These are phyloP conservation scores for Phytophthora citricola DNA, from an alignment of 352 stramenopile genomes.

Conservation along the genomic window DNA sequence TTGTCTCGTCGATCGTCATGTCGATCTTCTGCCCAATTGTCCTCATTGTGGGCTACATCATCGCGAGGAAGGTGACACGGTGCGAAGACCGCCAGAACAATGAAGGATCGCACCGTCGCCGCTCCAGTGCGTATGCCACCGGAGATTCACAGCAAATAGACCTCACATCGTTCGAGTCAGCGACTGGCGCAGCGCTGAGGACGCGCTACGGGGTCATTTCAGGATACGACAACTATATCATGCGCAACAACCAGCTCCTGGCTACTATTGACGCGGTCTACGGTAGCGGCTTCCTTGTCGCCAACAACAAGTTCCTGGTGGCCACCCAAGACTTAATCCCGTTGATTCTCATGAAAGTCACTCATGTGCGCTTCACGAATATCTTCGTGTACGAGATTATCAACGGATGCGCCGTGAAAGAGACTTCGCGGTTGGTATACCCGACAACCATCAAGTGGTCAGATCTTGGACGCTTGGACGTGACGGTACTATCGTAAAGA, in stretches of 20 bases:
- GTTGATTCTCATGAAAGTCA: constrained; percentile 52
- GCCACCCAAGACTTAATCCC: constrained; percentile 41
- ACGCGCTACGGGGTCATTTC: constrained; percentile 34
- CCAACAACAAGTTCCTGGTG: constrained; percentile 48
- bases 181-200: constrained; percentile 33
- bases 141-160: constrained; percentile 18
- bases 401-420: constrained; percentile 31
- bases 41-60: constrained; percentile 34
- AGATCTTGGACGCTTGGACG: constrained; percentile 32
- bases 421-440: constrained; percentile 42
- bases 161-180: constrained; percentile 36
- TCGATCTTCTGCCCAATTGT: constrained; percentile 36
- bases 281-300: constrained; percentile 48
- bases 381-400: constrained; percentile 50
- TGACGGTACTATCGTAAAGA: constrained; percentile 29
- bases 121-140: constrained; percentile 16
- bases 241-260: constrained; percentile 36
- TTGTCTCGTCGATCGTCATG: constrained; percentile 27
- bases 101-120: neutral
- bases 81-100: constrained; percentile 7
- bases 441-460: constrained; percentile 37
- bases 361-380: constrained; percentile 43
- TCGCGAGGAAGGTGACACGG: constrained; percentile 24
- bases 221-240: constrained; percentile 40
- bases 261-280: constrained; percentile 51